These are phyloP conservation scores for Lasiosphaeria hispida DNA, from an alignment of 495 filamentous ascomycete genomes.

Conservation along the genomic window DNA sequence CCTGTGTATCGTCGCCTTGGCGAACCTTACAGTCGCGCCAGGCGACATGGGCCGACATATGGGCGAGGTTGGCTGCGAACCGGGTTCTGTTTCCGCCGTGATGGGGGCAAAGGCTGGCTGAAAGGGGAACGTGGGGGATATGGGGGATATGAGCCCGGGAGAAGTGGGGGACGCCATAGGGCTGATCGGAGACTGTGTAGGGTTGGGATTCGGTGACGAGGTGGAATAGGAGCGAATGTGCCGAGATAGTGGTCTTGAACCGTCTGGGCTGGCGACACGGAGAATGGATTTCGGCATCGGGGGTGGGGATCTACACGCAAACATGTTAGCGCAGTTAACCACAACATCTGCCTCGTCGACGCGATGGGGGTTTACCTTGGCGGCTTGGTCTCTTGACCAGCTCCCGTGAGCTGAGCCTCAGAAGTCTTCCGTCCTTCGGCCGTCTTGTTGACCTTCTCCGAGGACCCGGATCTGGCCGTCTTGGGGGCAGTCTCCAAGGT, in stretches of 20 bases:
- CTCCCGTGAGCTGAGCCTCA: not conserved
- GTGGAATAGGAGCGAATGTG: slow-evolving; percentile 21
- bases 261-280: slow-evolving; percentile 30
- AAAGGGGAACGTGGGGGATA: too few relatives aligned
- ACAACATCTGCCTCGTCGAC: not conserved
- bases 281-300: slow-evolving; percentile 33
- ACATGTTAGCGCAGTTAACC: slow-evolving; percentile 3
- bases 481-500: slow-evolving; percentile 22
- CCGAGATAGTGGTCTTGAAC: slow-evolving; percentile 12
- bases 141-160: not conserved
- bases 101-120: not conserved
- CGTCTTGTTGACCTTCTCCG: slow-evolving; percentile 28
- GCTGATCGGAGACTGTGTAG: slow-evolving; percentile 12
- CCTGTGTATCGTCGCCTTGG: slow-evolving; percentile 32
- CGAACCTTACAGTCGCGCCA: slow-evolving; percentile 32
- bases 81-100: slow-evolving; percentile 10
- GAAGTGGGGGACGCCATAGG: slow-evolving; percentile 6
- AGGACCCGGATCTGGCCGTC: slow-evolving; percentile 21
- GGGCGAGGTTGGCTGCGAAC: slow-evolving; percentile 17
- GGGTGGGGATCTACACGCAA: slow-evolving; percentile 1
- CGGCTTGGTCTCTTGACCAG: slow-evolving; percentile 6
- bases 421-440: slow-evolving; percentile 12
- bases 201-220: slow-evolving; percentile 12
- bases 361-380: slow-evolving; percentile 15
- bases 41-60: slow-evolving; percentile 23